Conservation (phyloP, 108 stramenopile genomes). For the Cyclostephanos tholiformis region DNA sequence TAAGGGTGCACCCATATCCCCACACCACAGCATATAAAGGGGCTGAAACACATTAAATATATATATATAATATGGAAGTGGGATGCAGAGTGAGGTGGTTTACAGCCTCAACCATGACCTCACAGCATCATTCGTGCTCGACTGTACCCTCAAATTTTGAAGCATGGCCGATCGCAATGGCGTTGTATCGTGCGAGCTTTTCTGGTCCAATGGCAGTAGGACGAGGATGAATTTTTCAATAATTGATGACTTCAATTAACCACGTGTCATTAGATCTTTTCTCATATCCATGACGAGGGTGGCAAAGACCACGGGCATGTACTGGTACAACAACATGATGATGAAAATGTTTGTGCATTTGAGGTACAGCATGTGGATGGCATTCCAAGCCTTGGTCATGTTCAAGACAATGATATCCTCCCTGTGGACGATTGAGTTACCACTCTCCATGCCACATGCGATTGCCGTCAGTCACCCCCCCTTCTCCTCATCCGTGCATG, state of each 20-base stretch:
- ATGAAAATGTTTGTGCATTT: slow-evolving; percentile 60
- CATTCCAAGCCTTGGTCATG: slow-evolving; percentile 53
- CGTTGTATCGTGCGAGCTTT: slow-evolving; percentile 43
- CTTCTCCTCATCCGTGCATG: slow-evolving; percentile 35
- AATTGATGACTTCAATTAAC: neutral
- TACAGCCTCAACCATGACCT: too few relatives aligned
- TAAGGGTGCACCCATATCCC: too few relatives aligned
- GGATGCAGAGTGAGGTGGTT: too few relatives aligned
- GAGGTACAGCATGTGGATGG: slow-evolving; percentile 53
- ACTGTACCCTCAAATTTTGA: too few relatives aligned
- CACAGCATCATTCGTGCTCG: too few relatives aligned
- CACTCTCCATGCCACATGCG: too few relatives aligned
- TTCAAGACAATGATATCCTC: slow-evolving; percentile 19
- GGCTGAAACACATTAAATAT: too few relatives aligned
- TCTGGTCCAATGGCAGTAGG: slow-evolving; percentile 47
- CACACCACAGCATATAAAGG: too few relatives aligned
- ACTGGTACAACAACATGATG: slow-evolving; percentile 47
- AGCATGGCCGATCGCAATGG: too few relatives aligned
- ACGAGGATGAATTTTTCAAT: slow-evolving; percentile 10
- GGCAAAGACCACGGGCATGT: slow-evolving; percentile 48
- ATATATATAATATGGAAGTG: too few relatives aligned
- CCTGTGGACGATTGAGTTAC: too few relatives aligned
- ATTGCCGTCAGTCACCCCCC: too few relatives aligned
- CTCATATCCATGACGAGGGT: slow-evolving; percentile 62
- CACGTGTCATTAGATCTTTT: slow-evolving; percentile 17